Percentiles rank a stretch among this genome's conserved stretches.
Evolutionary conservation across 768 basidiomycete species (phyloP).

Genomic region (Antrodiella citrinella): DNA sequence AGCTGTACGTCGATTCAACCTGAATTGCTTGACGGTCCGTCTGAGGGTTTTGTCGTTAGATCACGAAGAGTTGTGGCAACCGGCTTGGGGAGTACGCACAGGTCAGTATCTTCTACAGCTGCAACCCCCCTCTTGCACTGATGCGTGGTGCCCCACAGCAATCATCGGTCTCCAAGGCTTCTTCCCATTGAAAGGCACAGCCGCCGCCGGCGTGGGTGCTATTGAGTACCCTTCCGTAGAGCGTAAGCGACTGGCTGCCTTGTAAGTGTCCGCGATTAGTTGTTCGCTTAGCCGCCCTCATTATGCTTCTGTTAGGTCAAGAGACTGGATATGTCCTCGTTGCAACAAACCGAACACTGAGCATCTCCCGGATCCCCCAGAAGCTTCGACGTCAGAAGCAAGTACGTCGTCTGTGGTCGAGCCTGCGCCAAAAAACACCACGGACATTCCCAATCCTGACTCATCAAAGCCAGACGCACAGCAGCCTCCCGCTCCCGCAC

Average conservation of each 20-base stretch:
- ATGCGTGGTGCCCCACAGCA: constrained; percentile 49
- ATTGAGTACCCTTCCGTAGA: constrained; percentile 71
- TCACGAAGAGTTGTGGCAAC: constrained; percentile 97
- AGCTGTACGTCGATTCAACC: constrained; percentile 54
- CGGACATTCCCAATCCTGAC: not conserved
- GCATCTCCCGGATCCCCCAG: constrained; percentile 60
- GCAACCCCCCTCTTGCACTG: too few relatives aligned
- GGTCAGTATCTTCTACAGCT: constrained; percentile 38
- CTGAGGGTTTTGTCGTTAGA: constrained; percentile 34
- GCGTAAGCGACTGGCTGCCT: constrained; percentile 65
- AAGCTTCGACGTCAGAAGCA: constrained; percentile 2
- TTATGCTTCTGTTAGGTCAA: constrained; percentile 42
- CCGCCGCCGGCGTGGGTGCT: constrained; percentile 81
- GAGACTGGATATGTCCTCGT: constrained; percentile 72
- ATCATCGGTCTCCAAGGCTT: constrained; percentile 86
- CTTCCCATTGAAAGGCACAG: constrained; percentile 82
- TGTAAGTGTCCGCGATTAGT: constrained; percentile 34
- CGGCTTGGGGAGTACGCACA: constrained; percentile 96
- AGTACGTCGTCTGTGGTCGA: not conserved
- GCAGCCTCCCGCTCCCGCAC: not conserved
- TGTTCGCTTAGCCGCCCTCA: constrained; percentile 24
- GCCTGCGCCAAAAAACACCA: not conserved
- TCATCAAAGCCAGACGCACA: too few relatives aligned
- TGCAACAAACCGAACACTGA: constrained; percentile 62
- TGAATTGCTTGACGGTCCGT: not conserved